Evolutionary conservation across 2,329 filamentous ascomycete species (phyloP).

Genomic region (Aspergillus aculeatinus): DNA sequence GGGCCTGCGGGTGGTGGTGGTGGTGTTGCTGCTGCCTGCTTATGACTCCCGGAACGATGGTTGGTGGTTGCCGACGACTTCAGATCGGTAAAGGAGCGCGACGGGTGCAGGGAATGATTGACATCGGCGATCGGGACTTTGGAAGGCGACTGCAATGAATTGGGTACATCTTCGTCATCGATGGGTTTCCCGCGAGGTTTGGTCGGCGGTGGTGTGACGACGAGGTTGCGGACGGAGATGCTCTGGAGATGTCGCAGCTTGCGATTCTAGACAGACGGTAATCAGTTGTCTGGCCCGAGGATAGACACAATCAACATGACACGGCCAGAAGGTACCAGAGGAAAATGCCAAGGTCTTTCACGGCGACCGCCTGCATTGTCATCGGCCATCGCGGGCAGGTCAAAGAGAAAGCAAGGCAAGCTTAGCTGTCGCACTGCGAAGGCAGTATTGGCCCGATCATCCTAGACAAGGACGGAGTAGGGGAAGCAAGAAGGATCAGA

Average conservation of each 20-base stretch:
- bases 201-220: constrained; percentile 59
- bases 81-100: constrained; percentile 59
- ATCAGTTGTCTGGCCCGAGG: constrained; percentile 17
- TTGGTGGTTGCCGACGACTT: constrained; percentile 24
- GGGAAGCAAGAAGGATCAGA: neutral
- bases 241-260: constrained; percentile 84
- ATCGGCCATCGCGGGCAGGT: constrained; percentile 23
- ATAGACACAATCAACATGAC: neutral
- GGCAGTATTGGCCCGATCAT: constrained; percentile 19
- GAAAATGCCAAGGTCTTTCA: constrained; percentile 53
- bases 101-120: constrained; percentile 52
- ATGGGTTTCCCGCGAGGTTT: constrained; percentile 61
- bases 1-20: constrained; percentile 9
- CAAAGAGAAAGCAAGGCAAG: constrained; percentile 3
- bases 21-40: constrained; percentile 14
- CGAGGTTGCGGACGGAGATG: constrained; percentile 82
- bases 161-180: constrained; percentile 73
- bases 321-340: constrained; percentile 42
- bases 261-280: constrained; percentile 63
- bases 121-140: constrained; percentile 62
- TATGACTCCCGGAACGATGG: constrained; percentile 2
- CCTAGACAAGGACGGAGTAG: constrained; percentile 10
- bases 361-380: constrained; percentile 36
- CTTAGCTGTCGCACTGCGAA: constrained; percentile 13
- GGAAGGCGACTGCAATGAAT: constrained; percentile 62